A percentile compares a stretch with the other conserved stretches of the same genome.
Evolutionary conservation across 2,329 filamentous ascomycete species (phyloP).

Genomic region (Aspergillus spinulosporus): DNA sequence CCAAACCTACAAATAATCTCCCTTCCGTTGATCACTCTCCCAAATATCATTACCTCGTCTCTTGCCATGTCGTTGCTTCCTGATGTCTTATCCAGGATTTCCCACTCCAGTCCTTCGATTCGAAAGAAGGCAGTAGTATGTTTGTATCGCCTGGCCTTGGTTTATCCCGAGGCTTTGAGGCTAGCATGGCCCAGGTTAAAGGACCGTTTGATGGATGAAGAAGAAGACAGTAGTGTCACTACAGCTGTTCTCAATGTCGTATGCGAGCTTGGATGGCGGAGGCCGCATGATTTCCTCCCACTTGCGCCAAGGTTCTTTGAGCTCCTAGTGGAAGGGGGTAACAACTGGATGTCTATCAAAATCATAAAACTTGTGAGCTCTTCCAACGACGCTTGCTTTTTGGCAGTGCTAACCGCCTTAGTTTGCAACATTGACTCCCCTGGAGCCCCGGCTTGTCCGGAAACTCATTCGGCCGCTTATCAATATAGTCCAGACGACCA

Average conservation of each 20-base stretch:
- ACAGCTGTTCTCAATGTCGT: constrained; percentile 96
- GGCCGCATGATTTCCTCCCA: constrained; percentile 90
- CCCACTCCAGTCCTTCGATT: constrained; percentile 79
- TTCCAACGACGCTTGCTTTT: neutral
- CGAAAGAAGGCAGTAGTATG: constrained; percentile 96
- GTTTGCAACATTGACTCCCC: constrained; percentile 91
- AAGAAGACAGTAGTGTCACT: constrained; percentile 89
- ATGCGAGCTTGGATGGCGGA: constrained; percentile 90
- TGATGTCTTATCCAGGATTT: constrained; percentile 81
- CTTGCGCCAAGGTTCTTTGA: constrained; percentile 90
- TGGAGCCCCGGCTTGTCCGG: constrained; percentile 86
- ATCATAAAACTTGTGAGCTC: constrained; percentile 83
- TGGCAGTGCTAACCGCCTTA: constrained; percentile 42
- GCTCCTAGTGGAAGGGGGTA: constrained; percentile 83
- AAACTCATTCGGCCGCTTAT: constrained; percentile 90
- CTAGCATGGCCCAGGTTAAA: constrained; percentile 98
- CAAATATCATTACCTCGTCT: constrained; percentile 89
- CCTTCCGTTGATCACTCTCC: constrained; percentile 84
- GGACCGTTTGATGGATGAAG: constrained; percentile 83
- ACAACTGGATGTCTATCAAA: constrained; percentile 99
- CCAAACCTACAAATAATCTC: constrained; percentile 73
- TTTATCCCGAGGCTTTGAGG: constrained; percentile 92
- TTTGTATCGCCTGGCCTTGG: constrained; percentile 85
- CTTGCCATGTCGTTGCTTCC: constrained; percentile 85
- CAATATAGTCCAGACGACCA: constrained; percentile 88